These are phyloP conservation scores for Tephrocybe sp. DNA, from an alignment of 768 basidiomycete genomes.

Conservation along the genomic window DNA sequence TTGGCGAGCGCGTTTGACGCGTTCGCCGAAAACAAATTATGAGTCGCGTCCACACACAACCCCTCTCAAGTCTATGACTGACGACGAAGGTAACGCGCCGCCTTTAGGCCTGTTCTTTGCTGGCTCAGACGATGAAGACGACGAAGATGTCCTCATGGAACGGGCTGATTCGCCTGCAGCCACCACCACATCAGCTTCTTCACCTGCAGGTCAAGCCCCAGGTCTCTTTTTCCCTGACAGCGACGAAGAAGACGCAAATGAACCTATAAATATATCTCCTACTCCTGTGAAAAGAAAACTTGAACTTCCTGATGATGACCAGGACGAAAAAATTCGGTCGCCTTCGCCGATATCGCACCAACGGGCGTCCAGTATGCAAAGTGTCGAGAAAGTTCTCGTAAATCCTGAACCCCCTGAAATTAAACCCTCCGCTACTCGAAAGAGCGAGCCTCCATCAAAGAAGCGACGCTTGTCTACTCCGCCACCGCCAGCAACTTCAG, in stretches of 20 bases:
- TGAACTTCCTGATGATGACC: constrained; percentile 8
- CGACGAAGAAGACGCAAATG: constrained; percentile 28
- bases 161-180: constrained; percentile 13
- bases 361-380: constrained; percentile 40
- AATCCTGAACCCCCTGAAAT: constrained; percentile 5
- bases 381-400: constrained; percentile 31
- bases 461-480: constrained; percentile 46
- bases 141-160: constrained; percentile 22
- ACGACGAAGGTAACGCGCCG: constrained; percentile 26
- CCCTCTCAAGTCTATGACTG: constrained; percentile 17
- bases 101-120: constrained; percentile 55
- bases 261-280: constrained; percentile 5
- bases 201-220: too few relatives aligned
- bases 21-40: constrained; percentile 23
- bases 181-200: constrained; percentile 14
- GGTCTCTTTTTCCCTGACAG: constrained; percentile 35
- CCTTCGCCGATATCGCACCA: constrained; percentile 27
- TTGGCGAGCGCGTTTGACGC: constrained; percentile 36
- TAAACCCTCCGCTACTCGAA: constrained; percentile 9
- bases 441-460: constrained; percentile 41
- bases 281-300: constrained; percentile 19
- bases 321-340: constrained; percentile 18
- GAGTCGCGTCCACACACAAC: constrained; percentile 19
- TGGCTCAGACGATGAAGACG: constrained; percentile 51
- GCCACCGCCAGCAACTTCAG: constrained; percentile 13